Conservation (phyloP, 1,139 yeast species). For the Suhomyces atakaporum region DNA sequence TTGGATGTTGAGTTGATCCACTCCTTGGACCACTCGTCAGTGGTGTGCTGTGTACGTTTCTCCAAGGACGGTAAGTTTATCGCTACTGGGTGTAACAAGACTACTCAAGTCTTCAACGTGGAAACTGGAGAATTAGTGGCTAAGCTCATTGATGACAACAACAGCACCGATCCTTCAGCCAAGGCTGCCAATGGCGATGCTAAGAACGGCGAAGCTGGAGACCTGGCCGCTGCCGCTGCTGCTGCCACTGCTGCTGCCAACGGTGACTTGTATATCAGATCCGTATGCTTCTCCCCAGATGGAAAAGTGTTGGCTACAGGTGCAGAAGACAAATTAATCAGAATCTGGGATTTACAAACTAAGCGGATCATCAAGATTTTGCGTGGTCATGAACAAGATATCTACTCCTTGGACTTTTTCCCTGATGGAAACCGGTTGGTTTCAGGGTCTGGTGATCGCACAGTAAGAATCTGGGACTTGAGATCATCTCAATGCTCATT, state of each 20-base stretch:
- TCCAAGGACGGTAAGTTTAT: constrained; percentile 88
- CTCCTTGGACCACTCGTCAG: constrained; percentile 88
- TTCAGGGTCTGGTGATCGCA: constrained; percentile 95
- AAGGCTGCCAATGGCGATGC: constrained; percentile 22
- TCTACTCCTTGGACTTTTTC: constrained; percentile 92
- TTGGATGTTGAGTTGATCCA: constrained; percentile 88
- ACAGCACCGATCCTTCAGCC: constrained; percentile 39
- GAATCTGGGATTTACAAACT: constrained; percentile 94
- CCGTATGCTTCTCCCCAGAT: constrained; percentile 96
- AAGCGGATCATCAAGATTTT: constrained; percentile 85
- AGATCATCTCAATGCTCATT: constrained; percentile 88
- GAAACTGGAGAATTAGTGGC: constrained; percentile 91
- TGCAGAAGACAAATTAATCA: constrained; percentile 94
- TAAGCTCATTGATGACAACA: constrained; percentile 75
- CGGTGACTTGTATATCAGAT: constrained; percentile 88
- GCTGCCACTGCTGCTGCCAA: constrained; percentile 46
- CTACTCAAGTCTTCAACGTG: constrained; percentile 92
- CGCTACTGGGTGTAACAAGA: constrained; percentile 96
- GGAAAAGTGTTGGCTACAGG: constrained; percentile 96
- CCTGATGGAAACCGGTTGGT: constrained; percentile 94
- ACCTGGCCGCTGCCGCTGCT: constrained; percentile 26
- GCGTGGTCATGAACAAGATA: constrained; percentile 97
- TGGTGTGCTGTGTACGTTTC: constrained; percentile 95
- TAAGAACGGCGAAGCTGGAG: constrained; percentile 19
- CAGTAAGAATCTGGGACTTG: constrained; percentile 96